Base-by-base conservation (phyloP, 805 yeast species). In the Candida adriatica region DNA sequence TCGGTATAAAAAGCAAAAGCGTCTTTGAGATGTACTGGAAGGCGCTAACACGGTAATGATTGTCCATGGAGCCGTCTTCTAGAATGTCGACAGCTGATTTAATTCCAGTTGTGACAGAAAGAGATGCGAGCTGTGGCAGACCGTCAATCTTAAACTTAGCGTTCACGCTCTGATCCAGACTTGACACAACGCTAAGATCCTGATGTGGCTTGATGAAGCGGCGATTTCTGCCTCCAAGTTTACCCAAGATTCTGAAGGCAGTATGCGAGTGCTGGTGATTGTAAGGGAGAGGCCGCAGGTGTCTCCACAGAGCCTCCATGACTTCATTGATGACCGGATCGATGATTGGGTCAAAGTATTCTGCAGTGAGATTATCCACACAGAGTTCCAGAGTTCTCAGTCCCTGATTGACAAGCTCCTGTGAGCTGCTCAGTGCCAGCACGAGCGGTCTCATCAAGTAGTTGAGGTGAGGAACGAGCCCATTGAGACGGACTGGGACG, bases 241-340 rank as follows among this genome's bases (percentile, higher is more conserved):
- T 92, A 30, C 99, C 98, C 31, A 92, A 62, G 23, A 92, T 86
- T 40, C 97, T 69, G 34, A 92, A 77, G 0, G 97, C 88, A 0
- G 95, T 86, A 53, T 92, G 98, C 13, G 95, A 81, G 44, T 88
- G 95, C 43, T 86, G 94, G 46, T 92, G 97, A 44, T 83, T 85
- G 53, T 86, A 87, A 0, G 99, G 97, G 21, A 88, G 70, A 2
- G 99, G 98, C 48, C 78, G 78, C 43, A 92, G 59, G 46, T 90
- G 92, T 40, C 74, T 79, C 90, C 96, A 92, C 20, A 92, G 64
- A 0, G 96, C 95, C 23, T 80, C 78, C 85, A 88, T 83, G 2
- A 94, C 87, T 45, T 92, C 96, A 38, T 84, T 94, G 33, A 90
- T 78, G 2, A 88, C 96, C 0, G 99, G 97, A 50, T 88, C 96